Conservation (phyloP, 805 yeast species). For the Metschnikowia lachancei region DNA sequence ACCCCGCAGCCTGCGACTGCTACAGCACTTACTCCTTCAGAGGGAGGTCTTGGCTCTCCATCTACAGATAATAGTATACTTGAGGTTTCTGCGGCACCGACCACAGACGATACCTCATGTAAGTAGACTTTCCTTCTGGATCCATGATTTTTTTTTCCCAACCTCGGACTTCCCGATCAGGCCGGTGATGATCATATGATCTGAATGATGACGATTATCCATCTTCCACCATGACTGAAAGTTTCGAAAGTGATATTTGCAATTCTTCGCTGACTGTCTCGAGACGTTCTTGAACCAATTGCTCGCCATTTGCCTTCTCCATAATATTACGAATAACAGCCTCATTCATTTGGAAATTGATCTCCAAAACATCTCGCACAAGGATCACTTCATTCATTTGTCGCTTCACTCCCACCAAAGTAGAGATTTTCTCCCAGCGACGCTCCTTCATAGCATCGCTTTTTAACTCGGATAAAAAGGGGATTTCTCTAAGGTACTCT, state of each 20-base stretch:
- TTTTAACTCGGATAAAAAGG: conserved; percentile 46
- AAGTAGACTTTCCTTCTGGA: too few relatives aligned
- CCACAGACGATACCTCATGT: too few relatives aligned
- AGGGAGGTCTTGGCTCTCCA: too few relatives aligned
- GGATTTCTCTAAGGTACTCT: conserved; percentile 35
- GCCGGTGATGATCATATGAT: too few relatives aligned
- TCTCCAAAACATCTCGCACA: conserved; percentile 60
- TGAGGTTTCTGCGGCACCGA: too few relatives aligned
- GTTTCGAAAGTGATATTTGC: conserved; percentile 52
- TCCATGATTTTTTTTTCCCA: too few relatives aligned
- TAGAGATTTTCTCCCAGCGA: conserved; percentile 61
- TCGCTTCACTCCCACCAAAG: conserved; percentile 27
- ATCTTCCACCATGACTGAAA: conserved; percentile 50
- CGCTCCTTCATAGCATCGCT: conserved; percentile 57
- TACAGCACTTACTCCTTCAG: too few relatives aligned
- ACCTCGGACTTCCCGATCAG: too few relatives aligned
- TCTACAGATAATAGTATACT: too few relatives aligned
- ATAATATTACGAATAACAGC: conserved; percentile 46
- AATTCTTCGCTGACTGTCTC: conserved; percentile 52
- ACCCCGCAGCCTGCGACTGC: too few relatives aligned
- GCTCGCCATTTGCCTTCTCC: conserved; percentile 70
- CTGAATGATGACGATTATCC: too few relatives aligned
- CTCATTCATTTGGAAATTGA: conserved; percentile 50
- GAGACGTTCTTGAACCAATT: conserved; percentile 58
- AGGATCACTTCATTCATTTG: conserved; percentile 29